phyloP scores from a whole-genome alignment of 2,329 filamentous ascomycete genomes.

The Chaetomium strumarium region DNA sequence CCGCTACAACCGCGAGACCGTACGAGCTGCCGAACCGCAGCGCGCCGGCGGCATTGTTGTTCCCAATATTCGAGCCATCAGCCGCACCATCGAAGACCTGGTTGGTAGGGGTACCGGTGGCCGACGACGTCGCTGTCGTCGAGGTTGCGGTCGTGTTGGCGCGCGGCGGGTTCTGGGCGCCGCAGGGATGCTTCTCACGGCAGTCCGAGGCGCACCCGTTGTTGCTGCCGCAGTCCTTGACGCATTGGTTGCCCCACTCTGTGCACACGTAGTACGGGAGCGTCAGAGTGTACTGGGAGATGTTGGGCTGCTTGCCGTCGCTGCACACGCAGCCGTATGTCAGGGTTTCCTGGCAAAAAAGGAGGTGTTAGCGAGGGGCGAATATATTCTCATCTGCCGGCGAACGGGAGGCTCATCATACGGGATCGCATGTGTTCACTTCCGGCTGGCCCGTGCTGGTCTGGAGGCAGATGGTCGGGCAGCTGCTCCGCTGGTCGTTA shows the following conservation, averaged over 20 bases:
- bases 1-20: constrained; percentile 23
- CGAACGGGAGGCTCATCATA: constrained; percentile 32
- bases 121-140: constrained; percentile 36
- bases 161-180: constrained; percentile 57
- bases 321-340: constrained; percentile 69
- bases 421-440: constrained; percentile 62
- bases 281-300: constrained; percentile 71
- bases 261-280: constrained; percentile 72
- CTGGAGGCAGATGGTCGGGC: constrained; percentile 68
- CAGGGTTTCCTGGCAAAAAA: constrained; percentile 44
- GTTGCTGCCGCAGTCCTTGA: constrained; percentile 50
- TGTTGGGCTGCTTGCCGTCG: constrained; percentile 60
- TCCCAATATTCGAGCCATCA: constrained; percentile 6
- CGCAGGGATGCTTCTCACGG: constrained; percentile 63
- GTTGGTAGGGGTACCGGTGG: constrained; percentile 31
- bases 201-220: constrained; percentile 56
- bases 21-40: constrained; percentile 31
- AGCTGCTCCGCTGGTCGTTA: constrained; percentile 53
- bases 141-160: constrained; percentile 49
- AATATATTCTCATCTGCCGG: background rate
- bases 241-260: constrained; percentile 65
- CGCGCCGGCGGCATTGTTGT: constrained; percentile 16
- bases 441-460: constrained; percentile 43
- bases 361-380: background rate
- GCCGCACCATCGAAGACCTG: constrained; percentile 34